Conservation (phyloP, 2,329 filamentous ascomycete genomes). For the Stemphylium lycopersici region DNA sequence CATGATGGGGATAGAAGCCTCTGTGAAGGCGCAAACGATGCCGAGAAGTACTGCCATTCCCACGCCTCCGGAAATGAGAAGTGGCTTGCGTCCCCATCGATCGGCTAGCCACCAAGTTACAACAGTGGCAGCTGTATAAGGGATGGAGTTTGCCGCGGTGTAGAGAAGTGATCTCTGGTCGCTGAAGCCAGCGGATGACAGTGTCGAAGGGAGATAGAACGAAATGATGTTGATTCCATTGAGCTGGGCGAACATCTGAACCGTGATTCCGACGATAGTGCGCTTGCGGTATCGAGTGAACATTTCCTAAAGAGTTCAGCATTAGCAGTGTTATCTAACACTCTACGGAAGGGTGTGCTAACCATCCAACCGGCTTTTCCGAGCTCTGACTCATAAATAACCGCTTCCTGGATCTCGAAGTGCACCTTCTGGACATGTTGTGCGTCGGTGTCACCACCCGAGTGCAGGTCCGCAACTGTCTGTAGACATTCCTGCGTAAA, state of each 20-base stretch:
- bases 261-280: slow-evolving; percentile 51
- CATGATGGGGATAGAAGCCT: slow-evolving; percentile 37
- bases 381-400: slow-evolving; percentile 45
- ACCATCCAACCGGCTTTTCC: slow-evolving; percentile 45
- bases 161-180: slow-evolving; percentile 49
- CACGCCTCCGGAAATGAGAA: slow-evolving; percentile 42
- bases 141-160: slow-evolving; percentile 50
- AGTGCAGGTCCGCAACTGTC: slow-evolving; percentile 51
- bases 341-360: slow-evolving; percentile 3
- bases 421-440: slow-evolving; percentile 47
- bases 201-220: slow-evolving; percentile 46
- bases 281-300: slow-evolving; percentile 52
- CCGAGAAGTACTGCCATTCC: slow-evolving; percentile 44
- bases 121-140: slow-evolving; percentile 50
- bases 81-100: slow-evolving; percentile 49
- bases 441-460: slow-evolving; percentile 44
- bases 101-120: slow-evolving; percentile 51
- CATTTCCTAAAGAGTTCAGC: slow-evolving; percentile 43
- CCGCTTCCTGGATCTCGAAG: slow-evolving; percentile 48
- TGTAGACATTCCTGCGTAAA: slow-evolving; percentile 50
- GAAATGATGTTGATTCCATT: slow-evolving; percentile 54
- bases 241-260: slow-evolving; percentile 51
- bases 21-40: slow-evolving; percentile 50
- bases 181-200: slow-evolving; percentile 41
- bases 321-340: neutral